Base-by-base conservation (phyloP, 2,329 filamentous ascomycete genomes). In the Graphilbum sp. region DNA sequence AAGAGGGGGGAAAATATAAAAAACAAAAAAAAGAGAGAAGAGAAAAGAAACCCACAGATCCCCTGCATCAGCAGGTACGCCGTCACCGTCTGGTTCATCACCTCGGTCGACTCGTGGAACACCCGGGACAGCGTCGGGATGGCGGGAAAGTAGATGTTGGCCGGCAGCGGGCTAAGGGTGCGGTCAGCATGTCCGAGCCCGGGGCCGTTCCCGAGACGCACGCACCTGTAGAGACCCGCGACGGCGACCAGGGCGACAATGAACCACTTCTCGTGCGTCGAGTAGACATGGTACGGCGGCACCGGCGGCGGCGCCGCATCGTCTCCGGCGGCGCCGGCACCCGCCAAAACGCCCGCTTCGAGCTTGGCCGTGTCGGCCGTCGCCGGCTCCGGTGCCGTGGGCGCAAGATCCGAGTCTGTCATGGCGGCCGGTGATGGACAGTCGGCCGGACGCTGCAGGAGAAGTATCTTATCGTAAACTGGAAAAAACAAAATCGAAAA, bases 141-240 rank as follows among this genome's bases (percentile, higher is more conserved):
- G 4, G 52, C 52, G 2, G 53, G 54, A 21, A 56, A 52, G 34
- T 56, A 56, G 19, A 57, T 55, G 43, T 54, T 57, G 20, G 54
- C 53, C 0, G 54, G 54, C 23, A 56, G 36, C 15, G 53, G 53
- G 19, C 54, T 55, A 18, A 2, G n/a, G 15, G n/a, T n/a, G n/a
- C n/a, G n/a, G n/a, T n/a, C n/a, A n/a, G n/a, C n/a, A n/a, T n/a
- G n/a, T n/a, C n/a, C n/a, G n/a, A n/a, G n/a, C n/a, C n/a, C n/a
- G n/a, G n/a, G n/a, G n/a, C n/a, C n/a, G n/a, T n/a, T n/a, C n/a
- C n/a, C n/a, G n/a, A n/a, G n/a, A n/a, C n/a, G n/a, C n/a, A n/a
- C n/a, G n/a, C 5, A 40, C 38, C 38, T 42, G 32, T 46, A 50
- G 2, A 54, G 44, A 1, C 51, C 51, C 0, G 51, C 50, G 2